Conservation (phyloP, 2,329 filamentous ascomycete genomes). For the Sphaerulina vaccinii region DNA sequence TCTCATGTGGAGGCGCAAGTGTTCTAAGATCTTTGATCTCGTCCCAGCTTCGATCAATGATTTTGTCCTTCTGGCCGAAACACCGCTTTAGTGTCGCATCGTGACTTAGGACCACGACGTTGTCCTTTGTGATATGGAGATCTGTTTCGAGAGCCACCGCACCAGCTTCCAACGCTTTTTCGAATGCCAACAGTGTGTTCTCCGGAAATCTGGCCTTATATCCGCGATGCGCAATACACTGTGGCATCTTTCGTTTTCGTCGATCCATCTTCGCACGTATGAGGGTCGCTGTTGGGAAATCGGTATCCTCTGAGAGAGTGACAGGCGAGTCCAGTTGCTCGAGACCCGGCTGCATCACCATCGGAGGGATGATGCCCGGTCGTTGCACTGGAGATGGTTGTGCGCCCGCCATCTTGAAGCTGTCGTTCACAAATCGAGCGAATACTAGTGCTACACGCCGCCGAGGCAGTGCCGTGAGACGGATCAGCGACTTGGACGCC, state of each 20-base stretch:
- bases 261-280: constrained; percentile 25
- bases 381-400: constrained; percentile 11
- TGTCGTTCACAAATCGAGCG: no score
- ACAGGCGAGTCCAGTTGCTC: constrained; percentile 31
- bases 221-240: constrained; percentile 75
- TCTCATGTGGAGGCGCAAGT: constrained; percentile 63
- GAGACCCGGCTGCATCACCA: constrained; percentile 34
- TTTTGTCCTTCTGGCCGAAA: constrained; percentile 70
- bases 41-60: constrained; percentile 74
- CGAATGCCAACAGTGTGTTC: constrained; percentile 80
- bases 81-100: constrained; percentile 77
- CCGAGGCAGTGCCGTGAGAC: no score
- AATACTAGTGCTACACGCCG: no score
- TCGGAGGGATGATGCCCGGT: constrained; percentile 28
- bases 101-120: constrained; percentile 70
- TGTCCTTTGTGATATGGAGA: constrained; percentile 76
- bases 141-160: constrained; percentile 86
- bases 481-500: no score
- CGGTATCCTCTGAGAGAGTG: constrained; percentile 25
- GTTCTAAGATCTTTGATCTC: constrained; percentile 70
- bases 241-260: constrained; percentile 52
- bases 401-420: not conserved
- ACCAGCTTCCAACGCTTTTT: constrained; percentile 68
- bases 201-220: constrained; percentile 78
- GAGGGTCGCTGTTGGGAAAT: constrained; percentile 28